These are phyloP conservation scores for Butyriboletus appendiculatus DNA, from an alignment of 1,284 basidiomycete species.

Conservation along the genomic window DNA sequence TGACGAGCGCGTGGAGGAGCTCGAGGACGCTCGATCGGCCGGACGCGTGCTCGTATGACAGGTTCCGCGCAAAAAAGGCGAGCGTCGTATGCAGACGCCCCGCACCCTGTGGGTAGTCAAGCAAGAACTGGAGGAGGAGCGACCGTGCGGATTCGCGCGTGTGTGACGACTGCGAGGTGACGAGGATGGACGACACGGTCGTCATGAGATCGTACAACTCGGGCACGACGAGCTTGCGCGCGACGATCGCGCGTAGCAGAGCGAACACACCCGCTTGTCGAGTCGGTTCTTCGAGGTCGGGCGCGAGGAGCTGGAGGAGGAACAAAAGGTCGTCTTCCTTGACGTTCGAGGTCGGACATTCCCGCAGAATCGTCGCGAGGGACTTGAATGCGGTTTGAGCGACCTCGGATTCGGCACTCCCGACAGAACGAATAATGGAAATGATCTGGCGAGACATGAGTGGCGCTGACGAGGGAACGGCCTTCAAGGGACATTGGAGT, in stretches of 20 bases:
- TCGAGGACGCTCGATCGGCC: constrained; percentile 94
- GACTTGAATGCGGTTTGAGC: constrained; percentile 90
- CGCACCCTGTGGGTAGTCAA: constrained; percentile 98
- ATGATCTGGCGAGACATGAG: constrained; percentile 88
- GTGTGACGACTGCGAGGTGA: constrained; percentile 89
- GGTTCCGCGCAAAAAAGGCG: constrained; percentile 92
- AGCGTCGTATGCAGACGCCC: constrained; percentile 87
- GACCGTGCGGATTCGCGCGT: constrained; percentile 92
- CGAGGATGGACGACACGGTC: constrained; percentile 90
- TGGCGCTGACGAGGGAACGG: constrained; percentile 77
- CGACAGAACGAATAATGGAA: constrained; percentile 81
- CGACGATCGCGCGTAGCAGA: constrained; percentile 90
- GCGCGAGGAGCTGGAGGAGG: constrained; percentile 82
- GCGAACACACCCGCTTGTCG: constrained; percentile 89
- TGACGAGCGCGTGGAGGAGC: constrained; percentile 78
- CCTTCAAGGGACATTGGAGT: constrained; percentile 82
- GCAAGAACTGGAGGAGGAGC: constrained; percentile 90
- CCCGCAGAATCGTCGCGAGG: constrained; percentile 84
- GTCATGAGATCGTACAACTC: constrained; percentile 99
- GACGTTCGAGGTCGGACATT: constrained; percentile 77
- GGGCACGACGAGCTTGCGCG: constrained; percentile 89
- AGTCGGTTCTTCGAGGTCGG: constrained; percentile 93
- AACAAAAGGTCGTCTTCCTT: constrained; percentile 90
- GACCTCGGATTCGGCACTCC: constrained; percentile 88
- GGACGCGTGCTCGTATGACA: constrained; percentile 89